Conservation (phyloP, 2,329 filamentous ascomycete genomes). For the Xylariaceae sp. region DNA sequence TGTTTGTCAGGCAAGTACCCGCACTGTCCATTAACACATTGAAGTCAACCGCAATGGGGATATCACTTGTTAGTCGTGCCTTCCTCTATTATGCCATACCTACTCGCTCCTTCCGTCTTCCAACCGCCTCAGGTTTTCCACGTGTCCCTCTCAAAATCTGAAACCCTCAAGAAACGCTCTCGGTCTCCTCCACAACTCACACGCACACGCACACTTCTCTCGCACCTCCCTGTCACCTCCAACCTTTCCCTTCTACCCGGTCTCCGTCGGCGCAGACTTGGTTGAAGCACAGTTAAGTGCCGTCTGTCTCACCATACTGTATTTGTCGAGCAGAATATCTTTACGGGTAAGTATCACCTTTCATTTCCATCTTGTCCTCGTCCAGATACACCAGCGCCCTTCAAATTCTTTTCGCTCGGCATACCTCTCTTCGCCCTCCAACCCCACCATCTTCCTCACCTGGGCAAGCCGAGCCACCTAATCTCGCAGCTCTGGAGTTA, state of each 20-base stretch:
- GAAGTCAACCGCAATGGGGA: too few species aligned
- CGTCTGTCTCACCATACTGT: background rate
- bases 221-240: background rate
- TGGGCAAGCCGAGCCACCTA: background rate
- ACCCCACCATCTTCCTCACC: constrained; percentile 1
- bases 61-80: background rate
- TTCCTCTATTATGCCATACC: background rate
- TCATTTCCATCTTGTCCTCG: constrained; percentile 18
- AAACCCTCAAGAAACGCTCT: too few species aligned
- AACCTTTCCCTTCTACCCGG: background rate
- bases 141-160: background rate
- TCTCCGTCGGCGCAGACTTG: too few species aligned
- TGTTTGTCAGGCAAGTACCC: background rate
- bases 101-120: too few species aligned
- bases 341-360: constrained; percentile 12
- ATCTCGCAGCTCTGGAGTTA: background rate
- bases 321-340: background rate
- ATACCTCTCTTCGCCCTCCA: background rate
- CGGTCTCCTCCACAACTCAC: background rate
- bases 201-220: constrained; percentile 6
- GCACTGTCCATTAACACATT: background rate
- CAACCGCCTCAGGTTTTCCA: background rate
- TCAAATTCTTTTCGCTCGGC: background rate
- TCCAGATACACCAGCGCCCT: constrained; percentile 1
- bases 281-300: background rate